A percentile compares a stretch with the other conserved stretches of the same genome.
These are phyloP conservation scores for Pezicula carpinea DNA, from an alignment of 2,329 filamentous ascomycete genomes.

Conservation along the genomic window DNA sequence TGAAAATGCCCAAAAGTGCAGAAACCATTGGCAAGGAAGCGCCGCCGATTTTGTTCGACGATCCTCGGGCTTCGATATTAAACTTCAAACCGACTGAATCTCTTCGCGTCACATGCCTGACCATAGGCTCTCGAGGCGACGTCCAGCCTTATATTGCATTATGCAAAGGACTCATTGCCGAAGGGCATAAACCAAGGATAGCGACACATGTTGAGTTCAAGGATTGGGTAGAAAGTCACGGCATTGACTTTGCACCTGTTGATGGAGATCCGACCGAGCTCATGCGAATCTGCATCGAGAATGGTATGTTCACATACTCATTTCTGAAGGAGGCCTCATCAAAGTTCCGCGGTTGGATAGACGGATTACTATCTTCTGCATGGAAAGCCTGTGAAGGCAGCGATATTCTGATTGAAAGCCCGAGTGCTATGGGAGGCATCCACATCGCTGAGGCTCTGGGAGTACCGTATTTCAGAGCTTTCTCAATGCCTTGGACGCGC, in stretches of 20 bases:
- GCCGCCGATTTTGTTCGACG: conserved; percentile 82
- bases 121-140: conserved; percentile 91
- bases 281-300: conserved; percentile 93
- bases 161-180: conserved; percentile 82
- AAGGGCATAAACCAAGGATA: conserved; percentile 82
- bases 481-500: conserved; percentile 98
- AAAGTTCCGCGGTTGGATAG: conserved; percentile 92
- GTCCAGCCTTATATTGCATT: conserved; percentile 97
- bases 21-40: conserved; percentile 46
- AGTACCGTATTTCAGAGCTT: conserved; percentile 95
- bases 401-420: conserved; percentile 90
- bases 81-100: conserved; percentile 83
- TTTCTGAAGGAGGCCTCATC: conserved; percentile 84
- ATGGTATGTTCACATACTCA: conserved; percentile 92
- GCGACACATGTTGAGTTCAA: conserved; percentile 91
- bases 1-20: conserved; percentile 42
- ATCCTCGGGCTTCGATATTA: conserved; percentile 79
- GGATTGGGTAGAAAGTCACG: conserved; percentile 84
- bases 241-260: conserved; percentile 85
- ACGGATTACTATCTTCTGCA: conserved; percentile 76
- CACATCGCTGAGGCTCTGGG: conserved; percentile 91
- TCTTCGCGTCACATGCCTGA: conserved; percentile 84
- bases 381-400: conserved; percentile 81
- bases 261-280: conserved; percentile 90
- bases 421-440: conserved; percentile 94